Conservation (phyloP, 2,329 filamentous ascomycete species). For the Fusarium marasasianum region DNA sequence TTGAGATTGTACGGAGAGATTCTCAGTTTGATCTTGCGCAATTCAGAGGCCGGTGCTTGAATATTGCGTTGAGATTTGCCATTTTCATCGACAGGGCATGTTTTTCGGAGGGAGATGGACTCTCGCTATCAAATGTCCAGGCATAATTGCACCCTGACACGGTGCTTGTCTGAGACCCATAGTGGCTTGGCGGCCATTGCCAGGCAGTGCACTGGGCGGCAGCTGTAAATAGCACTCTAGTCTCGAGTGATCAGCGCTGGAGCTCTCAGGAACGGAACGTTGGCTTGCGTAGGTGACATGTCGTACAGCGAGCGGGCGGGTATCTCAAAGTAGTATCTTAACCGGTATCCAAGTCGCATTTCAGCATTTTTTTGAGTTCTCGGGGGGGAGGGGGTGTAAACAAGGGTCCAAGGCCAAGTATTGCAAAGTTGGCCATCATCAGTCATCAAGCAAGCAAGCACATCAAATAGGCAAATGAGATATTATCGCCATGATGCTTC, state of each 20-base stretch:
- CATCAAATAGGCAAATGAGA: slow-evolving; percentile 12
- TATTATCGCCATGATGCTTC: slow-evolving; percentile 12
- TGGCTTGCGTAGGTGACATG: slow-evolving; percentile 32
- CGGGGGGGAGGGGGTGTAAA: background rate
- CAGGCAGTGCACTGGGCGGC: slow-evolving; percentile 23
- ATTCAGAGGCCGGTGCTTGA: slow-evolving; percentile 1
- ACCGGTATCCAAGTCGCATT: background rate
- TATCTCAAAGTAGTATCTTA: background rate
- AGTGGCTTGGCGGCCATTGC: slow-evolving; percentile 27
- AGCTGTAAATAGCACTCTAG: slow-evolving; percentile 26
- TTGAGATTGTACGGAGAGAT: background rate
- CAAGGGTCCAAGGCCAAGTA: background rate
- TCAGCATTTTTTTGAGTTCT: slow-evolving; percentile 1
- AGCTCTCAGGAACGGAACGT: slow-evolving; percentile 20
- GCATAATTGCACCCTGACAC: slow-evolving; percentile 19
- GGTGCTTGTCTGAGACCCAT: slow-evolving; percentile 21
- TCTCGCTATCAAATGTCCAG: slow-evolving; percentile 13
- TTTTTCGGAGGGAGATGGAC: background rate
- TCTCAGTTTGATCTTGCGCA: background rate
- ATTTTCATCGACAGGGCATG: background rate
- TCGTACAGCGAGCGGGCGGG: slow-evolving; percentile 4
- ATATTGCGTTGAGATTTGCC: background rate
- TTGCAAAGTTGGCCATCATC: slow-evolving; percentile 22
- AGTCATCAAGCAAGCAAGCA: slow-evolving; percentile 29
- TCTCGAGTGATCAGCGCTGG: slow-evolving; percentile 6